Percentiles rank a stretch among this genome's conserved stretches.
These are phyloP conservation scores for Cicer yamashitae DNA, from an alignment of 306 rosid genomes.

Conservation along the genomic window DNA sequence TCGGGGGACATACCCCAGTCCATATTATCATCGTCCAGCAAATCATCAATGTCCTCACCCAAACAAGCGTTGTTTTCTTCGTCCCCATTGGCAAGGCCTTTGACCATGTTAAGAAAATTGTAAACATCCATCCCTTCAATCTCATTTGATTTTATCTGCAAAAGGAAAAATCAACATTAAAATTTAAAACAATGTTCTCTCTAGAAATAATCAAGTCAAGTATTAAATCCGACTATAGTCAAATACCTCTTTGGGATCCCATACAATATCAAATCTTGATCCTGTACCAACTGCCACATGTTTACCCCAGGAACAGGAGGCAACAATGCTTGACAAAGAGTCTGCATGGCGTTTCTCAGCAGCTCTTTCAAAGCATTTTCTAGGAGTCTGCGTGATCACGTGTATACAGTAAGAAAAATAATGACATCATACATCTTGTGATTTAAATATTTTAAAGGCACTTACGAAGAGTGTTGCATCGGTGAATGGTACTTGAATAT, in stretches of 20 bases:
- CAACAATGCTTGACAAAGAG: slow-evolving; percentile 82
- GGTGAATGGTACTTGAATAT: slow-evolving; percentile 87
- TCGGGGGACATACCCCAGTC: slow-evolving; percentile 69
- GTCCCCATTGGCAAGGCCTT: slow-evolving; percentile 54
- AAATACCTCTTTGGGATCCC: slow-evolving; percentile 78
- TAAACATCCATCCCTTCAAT: slow-evolving; percentile 74
- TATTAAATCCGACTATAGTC: slow-evolving; percentile 21
- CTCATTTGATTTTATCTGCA: slow-evolving; percentile 63
- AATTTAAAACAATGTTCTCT: slow-evolving; percentile 21
- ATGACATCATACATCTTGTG: slow-evolving; percentile 5
- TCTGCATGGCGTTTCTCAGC: slow-evolving; percentile 88
- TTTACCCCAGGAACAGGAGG: slow-evolving; percentile 97
- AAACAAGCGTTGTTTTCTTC: slow-evolving; percentile 66
- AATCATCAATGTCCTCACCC: slow-evolving; percentile 80
- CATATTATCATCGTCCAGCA: slow-evolving; percentile 59
- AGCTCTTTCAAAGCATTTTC: slow-evolving; percentile 88
- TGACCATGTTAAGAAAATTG: slow-evolving; percentile 74
- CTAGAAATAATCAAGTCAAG: slow-evolving; percentile 29
- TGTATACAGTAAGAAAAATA: slow-evolving; percentile 27
- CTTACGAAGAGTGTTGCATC: slow-evolving; percentile 95
- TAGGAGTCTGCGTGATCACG: slow-evolving; percentile 74
- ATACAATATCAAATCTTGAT: slow-evolving; percentile 78
- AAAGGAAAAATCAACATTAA: slow-evolving; percentile 38
- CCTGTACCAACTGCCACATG: slow-evolving; percentile 95
- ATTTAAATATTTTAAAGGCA: slow-evolving; percentile 40